Conservation (phyloP, 371 early-diverging fungal genomes). For the Actinomucor elegans region DNA sequence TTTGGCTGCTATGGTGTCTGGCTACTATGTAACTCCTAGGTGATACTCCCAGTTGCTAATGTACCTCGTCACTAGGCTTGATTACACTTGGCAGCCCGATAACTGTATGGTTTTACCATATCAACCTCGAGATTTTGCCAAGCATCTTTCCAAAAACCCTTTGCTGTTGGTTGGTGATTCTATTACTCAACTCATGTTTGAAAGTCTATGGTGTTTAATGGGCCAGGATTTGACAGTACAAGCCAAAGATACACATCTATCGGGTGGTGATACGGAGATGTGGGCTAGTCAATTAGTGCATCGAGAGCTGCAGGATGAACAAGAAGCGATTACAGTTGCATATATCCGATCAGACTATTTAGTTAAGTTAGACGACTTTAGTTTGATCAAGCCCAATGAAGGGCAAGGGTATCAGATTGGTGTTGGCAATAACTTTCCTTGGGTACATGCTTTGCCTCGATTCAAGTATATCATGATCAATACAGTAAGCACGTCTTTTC, state of each 20-base stretch:
- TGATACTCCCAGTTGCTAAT: no score
- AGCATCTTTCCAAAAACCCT: constrained; percentile 33
- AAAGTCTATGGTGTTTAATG: constrained; percentile 33
- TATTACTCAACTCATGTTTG: constrained; percentile 41
- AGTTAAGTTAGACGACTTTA: constrained; percentile 37
- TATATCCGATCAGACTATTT: constrained; percentile 48
- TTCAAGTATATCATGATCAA: constrained; percentile 42
- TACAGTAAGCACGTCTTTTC: constrained; percentile 19
- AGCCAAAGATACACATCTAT: constrained; percentile 8
- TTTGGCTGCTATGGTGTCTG: no score
- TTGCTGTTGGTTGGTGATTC: constrained; percentile 42
- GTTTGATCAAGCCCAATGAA: constrained; percentile 30
- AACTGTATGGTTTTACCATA: constrained; percentile 25
- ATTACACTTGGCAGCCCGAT: constrained; percentile 35
- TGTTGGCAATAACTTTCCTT: constrained; percentile 38
- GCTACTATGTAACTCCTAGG: no score
- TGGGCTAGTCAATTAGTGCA: constrained; percentile 29
- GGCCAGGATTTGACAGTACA: constrained; percentile 21
- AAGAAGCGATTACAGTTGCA: constrained; percentile 15
- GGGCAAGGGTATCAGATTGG: constrained; percentile 35
- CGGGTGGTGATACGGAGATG: constrained; percentile 31
- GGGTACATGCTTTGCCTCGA: constrained; percentile 31
- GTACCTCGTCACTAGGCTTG: no score
- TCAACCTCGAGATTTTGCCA: constrained; percentile 22
- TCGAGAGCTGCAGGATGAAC: constrained; percentile 3